These are phyloP conservation scores for Neofusicoccum sp. DNA, from an alignment of 2,329 filamentous ascomycete species.

Conservation along the genomic window DNA sequence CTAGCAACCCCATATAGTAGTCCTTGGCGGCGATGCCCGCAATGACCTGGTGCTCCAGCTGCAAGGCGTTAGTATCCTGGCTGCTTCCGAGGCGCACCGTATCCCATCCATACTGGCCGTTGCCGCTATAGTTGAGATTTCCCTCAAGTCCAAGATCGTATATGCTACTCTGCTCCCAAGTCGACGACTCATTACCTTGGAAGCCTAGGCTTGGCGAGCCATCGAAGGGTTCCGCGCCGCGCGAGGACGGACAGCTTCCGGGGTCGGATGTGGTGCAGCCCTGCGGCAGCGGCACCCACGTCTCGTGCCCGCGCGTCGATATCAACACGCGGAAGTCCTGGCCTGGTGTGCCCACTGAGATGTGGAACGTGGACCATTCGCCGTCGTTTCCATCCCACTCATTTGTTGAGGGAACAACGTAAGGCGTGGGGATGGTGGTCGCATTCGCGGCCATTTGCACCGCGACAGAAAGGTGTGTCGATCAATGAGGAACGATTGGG, in stretches of 20 bases:
- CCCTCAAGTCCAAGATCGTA: conserved; percentile 33
- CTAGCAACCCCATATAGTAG: conserved; percentile 27
- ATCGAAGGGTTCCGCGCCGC: conserved; percentile 32
- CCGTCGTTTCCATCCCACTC: conserved; percentile 42
- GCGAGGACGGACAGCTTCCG: conserved; percentile 27
- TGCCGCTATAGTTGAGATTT: conserved; percentile 27
- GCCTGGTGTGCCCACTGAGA: conserved; percentile 39
- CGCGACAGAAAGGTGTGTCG: too few relatives aligned
- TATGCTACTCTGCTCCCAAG: conserved; percentile 33
- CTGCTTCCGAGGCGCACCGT: conserved; percentile 29
- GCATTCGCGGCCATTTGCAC: too few relatives aligned
- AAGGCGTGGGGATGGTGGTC: too few relatives aligned
- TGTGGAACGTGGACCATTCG: conserved; percentile 41
- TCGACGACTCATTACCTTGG: conserved; percentile 28
- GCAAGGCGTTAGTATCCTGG: conserved; percentile 23
- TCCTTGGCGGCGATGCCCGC: conserved; percentile 28
- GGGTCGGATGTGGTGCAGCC: conserved; percentile 32
- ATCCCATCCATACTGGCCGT: conserved; percentile 34
- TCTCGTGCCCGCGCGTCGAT: conserved; percentile 32
- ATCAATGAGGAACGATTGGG: too few relatives aligned
- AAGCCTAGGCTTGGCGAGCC: conserved; percentile 33
- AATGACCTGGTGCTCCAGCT: conserved; percentile 31
- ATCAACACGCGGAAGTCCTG: conserved; percentile 37
- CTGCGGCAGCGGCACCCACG: conserved; percentile 33
- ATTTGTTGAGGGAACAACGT: too few relatives aligned